Conservation (phyloP, 148 eudicot species). For the Chenopodium album region DNA sequence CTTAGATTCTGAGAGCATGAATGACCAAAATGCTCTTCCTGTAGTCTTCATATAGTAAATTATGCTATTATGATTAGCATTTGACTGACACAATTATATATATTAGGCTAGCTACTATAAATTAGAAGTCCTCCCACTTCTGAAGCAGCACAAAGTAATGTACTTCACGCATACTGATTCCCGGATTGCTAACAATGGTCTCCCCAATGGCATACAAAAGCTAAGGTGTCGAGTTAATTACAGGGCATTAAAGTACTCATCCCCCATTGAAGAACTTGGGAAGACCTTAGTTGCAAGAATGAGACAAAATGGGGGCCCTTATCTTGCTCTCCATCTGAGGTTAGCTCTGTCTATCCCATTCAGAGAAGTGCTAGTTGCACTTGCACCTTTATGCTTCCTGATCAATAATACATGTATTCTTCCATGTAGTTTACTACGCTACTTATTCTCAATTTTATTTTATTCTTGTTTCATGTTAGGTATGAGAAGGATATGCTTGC, state of each 20-base stretch:
- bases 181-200: conserved; percentile 80
- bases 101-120: conserved; percentile 85
- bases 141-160: conserved; percentile 88
- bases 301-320: conserved; percentile 68
- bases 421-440: neutral
- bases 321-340: conserved; percentile 95
- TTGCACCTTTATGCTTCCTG: neutral
- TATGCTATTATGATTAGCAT: neutral
- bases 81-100: conserved; percentile 17
- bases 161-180: conserved; percentile 96
- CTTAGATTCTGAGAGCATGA: neutral
- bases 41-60: neutral
- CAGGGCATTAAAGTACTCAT: conserved; percentile 83
- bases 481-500: conserved; percentile 99
- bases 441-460: neutral
- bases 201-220: conserved; percentile 73
- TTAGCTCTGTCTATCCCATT: conserved; percentile 24
- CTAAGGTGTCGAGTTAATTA: conserved; percentile 91
- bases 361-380: neutral
- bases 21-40: neutral
- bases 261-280: conserved; percentile 80
- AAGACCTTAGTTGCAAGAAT: conserved; percentile 77
- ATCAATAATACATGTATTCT: neutral
- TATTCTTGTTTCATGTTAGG: conserved; percentile 37
- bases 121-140: conserved; percentile 73